These are phyloP conservation scores for Penicillium sp. DNA, from an alignment of 2,329 filamentous ascomycete genomes.

Conservation along the genomic window DNA sequence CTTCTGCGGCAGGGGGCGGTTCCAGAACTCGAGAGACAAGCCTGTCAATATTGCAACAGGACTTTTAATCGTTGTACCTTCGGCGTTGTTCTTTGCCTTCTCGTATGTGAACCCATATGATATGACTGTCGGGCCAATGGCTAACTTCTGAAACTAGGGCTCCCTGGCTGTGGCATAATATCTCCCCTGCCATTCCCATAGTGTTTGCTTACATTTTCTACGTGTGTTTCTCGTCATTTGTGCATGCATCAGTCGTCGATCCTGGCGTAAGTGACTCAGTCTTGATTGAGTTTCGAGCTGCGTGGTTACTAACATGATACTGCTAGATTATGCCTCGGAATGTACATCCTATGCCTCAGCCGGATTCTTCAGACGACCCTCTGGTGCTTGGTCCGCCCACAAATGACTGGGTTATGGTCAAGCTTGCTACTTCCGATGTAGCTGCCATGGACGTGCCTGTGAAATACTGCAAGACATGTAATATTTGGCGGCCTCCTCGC, in stretches of 20 bases:
- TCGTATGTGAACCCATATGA: conserved; percentile 43
- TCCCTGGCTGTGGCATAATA: conserved; percentile 78
- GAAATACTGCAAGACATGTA: conserved; percentile 97
- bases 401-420: conserved; percentile 91
- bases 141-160: conserved; percentile 41
- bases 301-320: conserved; percentile 8
- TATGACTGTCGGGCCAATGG: conserved; percentile 23
- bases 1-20: conserved; percentile 80
- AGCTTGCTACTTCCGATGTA: conserved; percentile 68
- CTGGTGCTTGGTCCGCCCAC: conserved; percentile 77
- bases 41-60: conserved; percentile 89
- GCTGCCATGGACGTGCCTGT: conserved; percentile 97
- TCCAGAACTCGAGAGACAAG: conserved; percentile 82
- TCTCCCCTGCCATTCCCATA: conserved; percentile 85
- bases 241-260: conserved; percentile 89
- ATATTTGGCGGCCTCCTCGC: conserved; percentile 92
- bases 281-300: background rate
- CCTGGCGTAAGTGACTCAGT: conserved; percentile 69
- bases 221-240: conserved; percentile 85
- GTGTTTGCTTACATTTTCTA: conserved; percentile 89
- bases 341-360: conserved; percentile 79
- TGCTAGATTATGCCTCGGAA: conserved; percentile 87
- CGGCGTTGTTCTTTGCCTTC: conserved; percentile 77
- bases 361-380: conserved; percentile 73
- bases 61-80: conserved; percentile 73